Percentiles rank a stretch among this genome's conserved stretches.
Evolutionary conservation across 1,284 basidiomycete genomes (phyloP).

Genomic region (Leccinum subspadiceum): DNA sequence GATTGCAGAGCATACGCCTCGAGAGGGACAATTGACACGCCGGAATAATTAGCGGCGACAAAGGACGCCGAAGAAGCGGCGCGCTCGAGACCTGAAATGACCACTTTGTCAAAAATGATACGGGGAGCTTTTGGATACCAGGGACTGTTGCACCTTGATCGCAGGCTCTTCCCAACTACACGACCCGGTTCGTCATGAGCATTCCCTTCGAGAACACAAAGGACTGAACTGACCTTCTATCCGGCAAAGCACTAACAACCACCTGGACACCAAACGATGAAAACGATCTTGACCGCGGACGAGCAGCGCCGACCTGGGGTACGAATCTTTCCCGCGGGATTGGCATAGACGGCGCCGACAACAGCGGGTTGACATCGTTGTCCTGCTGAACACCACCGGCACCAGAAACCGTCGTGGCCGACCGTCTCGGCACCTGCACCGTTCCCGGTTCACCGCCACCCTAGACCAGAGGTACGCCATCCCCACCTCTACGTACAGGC

Average conservation of each 20-base stretch:
- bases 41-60: too few relatives aligned
- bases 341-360: conserved; percentile 12
- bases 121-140: too few relatives aligned
- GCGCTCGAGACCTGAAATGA: too few relatives aligned
- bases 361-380: not conserved
- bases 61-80: too few relatives aligned
- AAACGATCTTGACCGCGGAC: conserved; percentile 73
- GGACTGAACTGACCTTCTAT: not conserved
- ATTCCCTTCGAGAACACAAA: not conserved
- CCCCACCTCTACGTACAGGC: conserved; percentile 26
- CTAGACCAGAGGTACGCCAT: not conserved
- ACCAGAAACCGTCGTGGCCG: not conserved
- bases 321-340: conserved; percentile 63
- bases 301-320: conserved; percentile 47
- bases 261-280: conserved; percentile 53
- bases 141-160: too few relatives aligned
- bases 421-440: conserved; percentile 18
- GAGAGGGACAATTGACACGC: too few relatives aligned
- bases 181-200: too few relatives aligned
- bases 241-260: not conserved
- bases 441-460: not conserved
- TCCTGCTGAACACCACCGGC: not conserved
- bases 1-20: too few relatives aligned
- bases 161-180: too few relatives aligned
- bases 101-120: too few relatives aligned